Evolutionary conservation across 176 grass and related monocot species (phyloP), one percentile per base, ranked within the genome.

Genomic region (Triticum timopheevii): DNA sequence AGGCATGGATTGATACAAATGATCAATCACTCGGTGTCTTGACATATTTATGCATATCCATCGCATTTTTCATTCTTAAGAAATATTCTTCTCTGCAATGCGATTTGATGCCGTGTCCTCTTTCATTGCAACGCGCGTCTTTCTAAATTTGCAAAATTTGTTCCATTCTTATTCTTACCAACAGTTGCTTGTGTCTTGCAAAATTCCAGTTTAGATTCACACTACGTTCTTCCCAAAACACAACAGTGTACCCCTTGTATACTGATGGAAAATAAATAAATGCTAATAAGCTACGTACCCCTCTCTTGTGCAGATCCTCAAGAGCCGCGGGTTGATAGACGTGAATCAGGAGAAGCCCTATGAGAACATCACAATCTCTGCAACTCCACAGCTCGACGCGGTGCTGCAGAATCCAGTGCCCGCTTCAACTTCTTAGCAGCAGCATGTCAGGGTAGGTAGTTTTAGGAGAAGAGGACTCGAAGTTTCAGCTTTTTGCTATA

Each of bases 261-360:
- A 7, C 20, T 12, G 5, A 72, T 72, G 22, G 13, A 7, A 45
- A 45, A 25, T 73, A 49, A 27, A 7, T 25, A 73, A 40, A 54
- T 58, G 7, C 19, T 58, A 22, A 58, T 28, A 28, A 75, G 1
- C 42, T 17, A 28, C 12, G 4, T 16, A 49, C 72, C 23, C 72
- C 23, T 85, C 22, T 47, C 15, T 70, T 85, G 20, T 91, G 59
- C 89, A 99, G 94, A 80, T 96, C 73, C 85, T 99, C 71, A 94
- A 87, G 80, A 85, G 83, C 33, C 50, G 20, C 27, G 87, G 62
- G 28, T 47, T 91, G 35, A 79, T 99, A 75, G 77, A 99, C 33
- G 92, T 99, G n/a, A 85, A 89, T 8, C 97, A 99, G 83, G 89
- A 85, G n/a, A 77, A 80, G 27, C 87, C 87, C 20, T 93, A 93